These are phyloP conservation scores for Marasmius tenuissimus DNA, from an alignment of 1,284 basidiomycete species.

Conservation along the genomic window DNA sequence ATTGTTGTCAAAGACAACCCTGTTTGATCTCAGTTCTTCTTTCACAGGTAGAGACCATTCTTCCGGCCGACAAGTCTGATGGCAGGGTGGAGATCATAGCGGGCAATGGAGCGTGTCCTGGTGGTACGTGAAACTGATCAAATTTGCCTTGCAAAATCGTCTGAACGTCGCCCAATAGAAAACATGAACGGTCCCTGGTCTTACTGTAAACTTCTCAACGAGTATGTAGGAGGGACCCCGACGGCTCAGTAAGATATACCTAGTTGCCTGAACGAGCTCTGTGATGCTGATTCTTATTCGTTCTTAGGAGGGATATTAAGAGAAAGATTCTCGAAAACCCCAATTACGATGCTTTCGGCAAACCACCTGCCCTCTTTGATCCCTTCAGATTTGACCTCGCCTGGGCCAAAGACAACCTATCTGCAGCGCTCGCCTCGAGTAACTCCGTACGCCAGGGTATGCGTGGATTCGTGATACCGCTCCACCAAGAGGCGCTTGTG, in stretches of 20 bases:
- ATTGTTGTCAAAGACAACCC: no score
- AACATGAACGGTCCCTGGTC: slow-evolving; percentile 23
- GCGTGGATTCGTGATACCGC: slow-evolving; percentile 24
- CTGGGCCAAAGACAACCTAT: slow-evolving; percentile 18
- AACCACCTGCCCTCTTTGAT: slow-evolving; percentile 24
- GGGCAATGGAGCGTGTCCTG: slow-evolving; percentile 32
- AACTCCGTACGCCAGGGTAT: slow-evolving; percentile 26
- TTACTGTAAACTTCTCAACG: slow-evolving; percentile 21
- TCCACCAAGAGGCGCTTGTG: slow-evolving; percentile 11
- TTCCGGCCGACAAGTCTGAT: slow-evolving; percentile 22
- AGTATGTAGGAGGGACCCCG: slow-evolving; percentile 16
- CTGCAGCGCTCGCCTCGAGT: slow-evolving; percentile 22
- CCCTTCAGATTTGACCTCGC: slow-evolving; percentile 22
- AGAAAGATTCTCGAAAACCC: slow-evolving; percentile 24
- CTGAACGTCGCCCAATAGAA: slow-evolving; percentile 13
- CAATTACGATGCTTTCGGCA: slow-evolving; percentile 27
- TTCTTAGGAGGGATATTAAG: slow-evolving; percentile 16
- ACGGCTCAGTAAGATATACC: slow-evolving; percentile 15
- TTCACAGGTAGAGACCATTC: slow-evolving; percentile 22
- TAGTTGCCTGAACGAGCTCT: background rate
- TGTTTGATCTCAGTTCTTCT: no score
- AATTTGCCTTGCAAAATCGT: no score
- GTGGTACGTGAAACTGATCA: slow-evolving; percentile 13
- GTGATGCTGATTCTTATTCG: background rate
- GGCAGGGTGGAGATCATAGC: slow-evolving; percentile 26